These are phyloP conservation scores for Solanum paucissectum DNA, from an alignment of 257 asterid genomes.

Conservation along the genomic window DNA sequence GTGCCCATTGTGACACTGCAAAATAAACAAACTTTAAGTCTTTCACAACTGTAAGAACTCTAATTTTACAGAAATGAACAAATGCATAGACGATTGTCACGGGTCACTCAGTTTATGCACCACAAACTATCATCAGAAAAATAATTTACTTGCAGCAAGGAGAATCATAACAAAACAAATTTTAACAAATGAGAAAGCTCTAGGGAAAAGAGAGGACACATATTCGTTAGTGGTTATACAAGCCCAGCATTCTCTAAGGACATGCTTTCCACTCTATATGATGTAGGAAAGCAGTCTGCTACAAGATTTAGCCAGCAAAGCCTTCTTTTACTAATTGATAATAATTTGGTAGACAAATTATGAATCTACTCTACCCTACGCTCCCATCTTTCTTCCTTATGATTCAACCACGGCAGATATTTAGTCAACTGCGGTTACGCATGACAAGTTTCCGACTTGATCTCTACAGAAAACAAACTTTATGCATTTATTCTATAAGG, in stretches of 20 bases:
- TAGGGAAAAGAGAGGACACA: not conserved
- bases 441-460: not conserved
- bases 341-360: not conserved
- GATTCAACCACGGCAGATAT: not conserved
- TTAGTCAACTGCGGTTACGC: not conserved
- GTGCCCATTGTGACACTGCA: constrained; percentile 88
- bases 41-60: not conserved
- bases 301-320: not conserved
- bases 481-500: not conserved
- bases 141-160: not conserved
- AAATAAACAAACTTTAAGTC: not conserved
- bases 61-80: not conserved
- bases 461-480: not conserved
- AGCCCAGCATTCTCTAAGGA: not conserved
- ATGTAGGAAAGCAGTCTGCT: not conserved
- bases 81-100: not conserved
- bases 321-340: not conserved
- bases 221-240: not conserved
- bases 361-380: not conserved
- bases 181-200: not conserved
- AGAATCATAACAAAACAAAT: not conserved
- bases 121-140: not conserved
- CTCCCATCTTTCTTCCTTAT: not conserved
- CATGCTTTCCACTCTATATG: not conserved
- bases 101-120: not conserved